These are phyloP conservation scores for Corchorus capsularis DNA, from an alignment of 345 rosid genomes.

Conservation along the genomic window DNA sequence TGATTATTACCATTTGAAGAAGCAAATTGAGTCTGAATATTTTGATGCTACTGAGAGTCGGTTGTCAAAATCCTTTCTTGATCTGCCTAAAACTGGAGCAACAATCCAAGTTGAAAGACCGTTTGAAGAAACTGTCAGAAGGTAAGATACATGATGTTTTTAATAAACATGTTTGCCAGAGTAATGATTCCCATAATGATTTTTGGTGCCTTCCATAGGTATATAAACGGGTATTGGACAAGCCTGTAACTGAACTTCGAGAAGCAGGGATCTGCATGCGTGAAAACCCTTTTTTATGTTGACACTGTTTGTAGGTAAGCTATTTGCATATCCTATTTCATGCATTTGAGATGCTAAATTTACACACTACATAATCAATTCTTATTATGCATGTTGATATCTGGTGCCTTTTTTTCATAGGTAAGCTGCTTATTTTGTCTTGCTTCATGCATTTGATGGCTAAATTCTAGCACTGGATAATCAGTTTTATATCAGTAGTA, in stretches of 20 bases:
- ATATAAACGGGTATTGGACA: constrained; percentile 79
- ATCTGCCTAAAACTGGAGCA: constrained; percentile 85
- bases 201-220: constrained; percentile 50
- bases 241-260: constrained; percentile 88
- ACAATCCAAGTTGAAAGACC: constrained; percentile 75
- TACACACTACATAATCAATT: background rate
- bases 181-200: constrained; percentile 25
- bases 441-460: no score
- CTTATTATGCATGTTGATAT: no score
- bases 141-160: constrained; percentile 41
- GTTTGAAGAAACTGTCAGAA: constrained; percentile 85
- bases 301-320: constrained; percentile 93
- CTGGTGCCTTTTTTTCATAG: no score
- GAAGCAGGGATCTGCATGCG: constrained; percentile 99
- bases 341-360: constrained; percentile 4
- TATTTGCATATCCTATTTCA: constrained; percentile 8
- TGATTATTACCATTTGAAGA: constrained; percentile 91
- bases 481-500: no score
- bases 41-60: constrained; percentile 61
- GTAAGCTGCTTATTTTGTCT: no score
- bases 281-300: constrained; percentile 88
- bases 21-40: constrained; percentile 89
- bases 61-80: constrained; percentile 76
- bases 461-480: background rate
- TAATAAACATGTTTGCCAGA: constrained; percentile 20